Evolutionary conservation across 805 yeast species (phyloP), one percentile per base, ranked within the genome.

Genomic region (Metschnikowia continentalis): DNA sequence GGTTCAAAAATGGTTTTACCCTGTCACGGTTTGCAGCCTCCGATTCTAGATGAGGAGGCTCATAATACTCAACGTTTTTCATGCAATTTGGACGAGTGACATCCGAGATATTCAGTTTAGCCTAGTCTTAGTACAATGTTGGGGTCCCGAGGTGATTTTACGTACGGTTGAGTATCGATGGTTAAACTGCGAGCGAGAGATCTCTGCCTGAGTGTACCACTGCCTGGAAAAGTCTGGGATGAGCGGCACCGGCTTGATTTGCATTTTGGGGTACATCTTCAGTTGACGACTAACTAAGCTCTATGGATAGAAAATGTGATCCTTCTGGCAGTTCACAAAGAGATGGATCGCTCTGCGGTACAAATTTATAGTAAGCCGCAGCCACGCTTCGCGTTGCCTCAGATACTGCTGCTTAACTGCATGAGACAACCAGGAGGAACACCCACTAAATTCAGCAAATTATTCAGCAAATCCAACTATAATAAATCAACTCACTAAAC

Each of bases 51-150:
- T 76, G 81, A 0, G 92, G 92, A 0, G 91, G 82, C 30, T 74
- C 71, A 68, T 84, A 70, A 47, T 81, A 67, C 2, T 80, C 80
- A 4, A 66, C 62, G 20, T 54, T 54, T 19, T 69, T 61, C 50
- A 81, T 72, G 54, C 84, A 78, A 0, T 76, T 66, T 0, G 92
- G 92, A 47, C 82, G 69, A 2, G 77, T 74, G 2, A 83, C 77
- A 17, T 68, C 69, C 0, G 85, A 79, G 6, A 83, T 61, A 51
- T 81, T 81, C 79, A 81, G 75, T 55, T 75, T 78, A 2, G 83
- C 84, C 69, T 75, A 20, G 6, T 42, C 56, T 59, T 58, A 61
- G 62, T 54, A 53, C 7, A n/a, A 14, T 15, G 22, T 14, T 22
- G n/a, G 42, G 33, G 10, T 26, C 19, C 10, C 32, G 35, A 13